Evolutionary conservation across 2,329 filamentous ascomycete genomes (phyloP).

Genomic region (Fusarium piperis): DNA sequence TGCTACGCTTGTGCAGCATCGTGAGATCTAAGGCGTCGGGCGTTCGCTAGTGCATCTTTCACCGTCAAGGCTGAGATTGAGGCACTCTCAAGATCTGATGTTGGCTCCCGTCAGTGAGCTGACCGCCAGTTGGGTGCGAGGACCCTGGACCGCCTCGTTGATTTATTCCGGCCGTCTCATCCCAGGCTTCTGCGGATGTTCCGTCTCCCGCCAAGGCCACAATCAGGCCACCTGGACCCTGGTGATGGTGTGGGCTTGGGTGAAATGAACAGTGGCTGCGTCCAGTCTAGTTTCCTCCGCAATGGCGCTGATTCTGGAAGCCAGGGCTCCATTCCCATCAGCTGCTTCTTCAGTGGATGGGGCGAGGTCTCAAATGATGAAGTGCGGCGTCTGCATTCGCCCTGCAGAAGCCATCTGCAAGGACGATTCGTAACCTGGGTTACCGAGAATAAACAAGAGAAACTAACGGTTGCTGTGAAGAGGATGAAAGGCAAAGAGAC

Average conservation of each 20-base stretch:
- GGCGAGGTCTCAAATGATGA: constrained; percentile 1
- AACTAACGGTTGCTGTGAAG: not conserved
- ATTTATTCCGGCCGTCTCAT: not conserved
- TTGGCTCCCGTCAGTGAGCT: not conserved
- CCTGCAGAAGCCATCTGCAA: not conserved
- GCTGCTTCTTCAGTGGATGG: constrained; percentile 1
- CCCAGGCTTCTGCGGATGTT: not conserved
- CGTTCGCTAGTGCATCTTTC: not conserved
- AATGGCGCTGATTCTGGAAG: not conserved
- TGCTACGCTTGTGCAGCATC: not conserved
- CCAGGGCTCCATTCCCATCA: not conserved
- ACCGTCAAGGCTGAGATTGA: not conserved
- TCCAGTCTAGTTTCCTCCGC: constrained; percentile 2
- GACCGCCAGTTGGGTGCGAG: not conserved
- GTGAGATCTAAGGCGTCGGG: not conserved
- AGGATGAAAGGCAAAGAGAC: not conserved
- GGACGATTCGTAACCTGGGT: not conserved
- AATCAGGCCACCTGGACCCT: not conserved
- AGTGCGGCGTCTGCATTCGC: not conserved
- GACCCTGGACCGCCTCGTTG: not conserved
- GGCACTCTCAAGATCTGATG: not conserved
- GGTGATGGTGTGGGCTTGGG: not conserved
- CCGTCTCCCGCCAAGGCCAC: not conserved
- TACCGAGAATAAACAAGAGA: not conserved
- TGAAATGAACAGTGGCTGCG: not conserved